Percentiles rank a stretch among this genome's conserved stretches.
Evolutionary conservation across 768 basidiomycete species (phyloP).

Genomic region (Macrolepiota fuliginosa): DNA sequence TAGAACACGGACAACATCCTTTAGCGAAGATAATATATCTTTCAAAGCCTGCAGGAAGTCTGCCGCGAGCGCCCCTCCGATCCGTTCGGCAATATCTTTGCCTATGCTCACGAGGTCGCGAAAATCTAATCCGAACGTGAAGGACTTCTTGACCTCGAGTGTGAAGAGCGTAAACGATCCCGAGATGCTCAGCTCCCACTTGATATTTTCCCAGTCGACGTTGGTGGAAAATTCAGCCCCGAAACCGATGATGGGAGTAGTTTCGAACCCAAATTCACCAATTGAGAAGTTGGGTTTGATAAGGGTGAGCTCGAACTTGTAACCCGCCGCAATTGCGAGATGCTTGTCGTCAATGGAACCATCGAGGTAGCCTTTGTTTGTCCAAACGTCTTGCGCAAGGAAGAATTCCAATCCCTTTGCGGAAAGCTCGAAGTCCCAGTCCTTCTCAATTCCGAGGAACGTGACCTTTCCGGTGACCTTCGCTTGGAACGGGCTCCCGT

Average conservation of each 20-base stretch:
- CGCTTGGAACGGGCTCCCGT: not conserved
- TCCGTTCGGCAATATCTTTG: not conserved
- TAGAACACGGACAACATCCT: not conserved
- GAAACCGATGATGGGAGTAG: not conserved
- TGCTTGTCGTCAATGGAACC: not conserved
- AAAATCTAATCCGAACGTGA: not conserved
- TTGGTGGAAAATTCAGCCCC: not conserved
- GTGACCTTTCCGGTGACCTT: not conserved
- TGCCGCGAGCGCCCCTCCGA: not conserved
- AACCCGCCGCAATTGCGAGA: not conserved
- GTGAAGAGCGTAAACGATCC: not conserved
- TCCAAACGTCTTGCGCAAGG: not conserved
- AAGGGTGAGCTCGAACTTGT: not conserved
- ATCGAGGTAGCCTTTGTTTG: not conserved
- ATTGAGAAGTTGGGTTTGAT: not conserved
- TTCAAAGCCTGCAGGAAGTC: not conserved
- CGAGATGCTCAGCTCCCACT: not conserved
- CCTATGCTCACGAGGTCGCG: not conserved
- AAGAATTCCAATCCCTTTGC: not conserved
- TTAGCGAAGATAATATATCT: not conserved
- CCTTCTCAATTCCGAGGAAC: not conserved
- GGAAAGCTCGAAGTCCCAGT: not conserved
- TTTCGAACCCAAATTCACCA: not conserved
- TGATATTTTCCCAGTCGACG: not conserved
- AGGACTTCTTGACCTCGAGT: not conserved